phyloP scores from a whole-genome alignment of 768 basidiomycete species.

The Plicaturopsis crispa region DNA sequence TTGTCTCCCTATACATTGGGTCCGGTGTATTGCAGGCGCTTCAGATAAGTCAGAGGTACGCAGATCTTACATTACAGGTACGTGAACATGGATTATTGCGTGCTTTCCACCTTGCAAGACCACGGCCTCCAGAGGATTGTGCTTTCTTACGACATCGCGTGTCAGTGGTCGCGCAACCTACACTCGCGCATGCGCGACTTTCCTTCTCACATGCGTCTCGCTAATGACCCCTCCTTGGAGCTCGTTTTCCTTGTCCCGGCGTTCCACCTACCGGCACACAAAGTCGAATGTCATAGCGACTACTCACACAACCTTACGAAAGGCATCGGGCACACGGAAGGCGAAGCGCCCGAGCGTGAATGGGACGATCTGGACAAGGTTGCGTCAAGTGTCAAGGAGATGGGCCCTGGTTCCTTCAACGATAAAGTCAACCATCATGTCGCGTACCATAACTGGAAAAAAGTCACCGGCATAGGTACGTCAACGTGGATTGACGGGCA shows the following conservation, averaged over 20 bases:
- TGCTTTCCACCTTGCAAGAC: not conserved
- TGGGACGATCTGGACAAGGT: conserved; percentile 21
- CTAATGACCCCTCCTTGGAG: not conserved
- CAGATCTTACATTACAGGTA: too few relatives aligned
- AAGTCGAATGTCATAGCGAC: conserved; percentile 13
- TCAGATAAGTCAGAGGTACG: too few relatives aligned
- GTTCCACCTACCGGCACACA: conserved; percentile 27
- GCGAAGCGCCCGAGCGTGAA: conserved; percentile 23
- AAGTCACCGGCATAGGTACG: conserved; percentile 17
- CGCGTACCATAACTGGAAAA: conserved; percentile 20
- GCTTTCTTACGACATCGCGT: conserved; percentile 16
- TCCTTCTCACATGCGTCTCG: conserved; percentile 1
- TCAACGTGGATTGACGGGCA: not conserved
- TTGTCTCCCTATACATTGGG: too few relatives aligned
- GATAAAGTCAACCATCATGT: conserved; percentile 26
- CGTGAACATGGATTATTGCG: not conserved
- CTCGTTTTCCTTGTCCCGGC: conserved; percentile 22
- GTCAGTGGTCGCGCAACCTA: conserved; percentile 14
- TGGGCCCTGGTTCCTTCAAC: conserved; percentile 18
- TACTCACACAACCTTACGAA: conserved; percentile 21
- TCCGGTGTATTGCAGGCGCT: too few relatives aligned
- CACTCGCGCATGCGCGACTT: not conserved
- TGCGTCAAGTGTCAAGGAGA: conserved; percentile 20
- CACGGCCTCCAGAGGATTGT: not conserved
- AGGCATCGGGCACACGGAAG: conserved; percentile 20